Conservation (phyloP, 305 asterid species). For the Coffea humblotiana region DNA sequence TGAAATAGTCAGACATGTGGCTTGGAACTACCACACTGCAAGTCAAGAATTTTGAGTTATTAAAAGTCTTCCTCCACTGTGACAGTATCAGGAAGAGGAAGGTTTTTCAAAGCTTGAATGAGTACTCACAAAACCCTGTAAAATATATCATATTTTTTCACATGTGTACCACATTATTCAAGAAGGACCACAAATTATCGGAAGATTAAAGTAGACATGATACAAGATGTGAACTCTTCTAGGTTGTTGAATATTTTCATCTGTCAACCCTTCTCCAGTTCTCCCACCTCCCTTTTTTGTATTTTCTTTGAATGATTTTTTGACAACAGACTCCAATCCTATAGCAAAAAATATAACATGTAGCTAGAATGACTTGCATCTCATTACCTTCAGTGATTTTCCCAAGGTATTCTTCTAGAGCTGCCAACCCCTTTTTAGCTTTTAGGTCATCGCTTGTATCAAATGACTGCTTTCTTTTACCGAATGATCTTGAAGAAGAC, state of each 20-base stretch:
- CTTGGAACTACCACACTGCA: background rate
- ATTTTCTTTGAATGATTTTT: too few species aligned
- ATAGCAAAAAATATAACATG: background rate
- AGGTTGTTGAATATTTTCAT: background rate
- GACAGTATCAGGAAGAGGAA: background rate
- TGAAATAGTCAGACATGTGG: background rate
- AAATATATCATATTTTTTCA: too few species aligned
- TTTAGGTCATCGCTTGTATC: slow-evolving; percentile 24
- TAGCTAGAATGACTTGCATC: background rate
- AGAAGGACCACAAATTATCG: too few species aligned
- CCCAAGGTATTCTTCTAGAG: slow-evolving; percentile 46
- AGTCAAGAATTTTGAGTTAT: background rate
- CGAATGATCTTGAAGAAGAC: slow-evolving; percentile 24
- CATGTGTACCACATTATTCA: too few species aligned
- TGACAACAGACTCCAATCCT: background rate
- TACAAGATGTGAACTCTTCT: too few species aligned
- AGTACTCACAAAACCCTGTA: too few species aligned
- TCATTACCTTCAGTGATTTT: slow-evolving; percentile 40
- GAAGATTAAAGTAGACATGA: too few species aligned
- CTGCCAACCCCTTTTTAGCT: slow-evolving; percentile 36
- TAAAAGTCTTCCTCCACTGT: background rate
- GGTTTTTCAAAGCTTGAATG: background rate
- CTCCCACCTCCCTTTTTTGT: background rate
- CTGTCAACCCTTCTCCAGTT: background rate
- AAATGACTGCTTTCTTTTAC: slow-evolving; percentile 24